Evolutionary conservation across 441 rosid species (phyloP), one percentile per base, ranked within the genome.

Genomic region (Euphorbia celastroides): DNA sequence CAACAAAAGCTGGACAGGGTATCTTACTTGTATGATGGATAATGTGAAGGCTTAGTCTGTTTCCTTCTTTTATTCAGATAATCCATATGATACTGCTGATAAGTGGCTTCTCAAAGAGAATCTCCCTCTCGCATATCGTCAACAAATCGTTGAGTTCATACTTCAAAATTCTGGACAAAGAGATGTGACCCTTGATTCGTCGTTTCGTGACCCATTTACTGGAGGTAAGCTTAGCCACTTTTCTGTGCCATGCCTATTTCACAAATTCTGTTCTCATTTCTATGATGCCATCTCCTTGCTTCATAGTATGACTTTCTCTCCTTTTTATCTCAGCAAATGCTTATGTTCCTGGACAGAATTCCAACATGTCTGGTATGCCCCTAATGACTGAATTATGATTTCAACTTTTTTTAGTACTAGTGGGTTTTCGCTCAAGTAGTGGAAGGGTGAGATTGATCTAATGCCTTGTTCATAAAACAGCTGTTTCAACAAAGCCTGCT

Each of bases 31-130:
- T 55, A 54, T 32, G n/a, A 34, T 28, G 25, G 32, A 34, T 54
- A 7, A 59, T 62, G 17, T 32, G 30, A 22, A 27, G 19, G 20
- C 31, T 32, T 8, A 22, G 19, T 25, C 65, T 42, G n/a, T 42
- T 73, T 75, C 79, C 66, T 28, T 67, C n/a, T 42, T 65, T 42
- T 73, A 72, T 78, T 66, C 93, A 95, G 99, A 90, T 78, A 88
- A 92, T 75, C 95, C 98, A 42, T 95, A 92, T 67, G 85, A 76
- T 66, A 71, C 87, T 64, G 98, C 99, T 74, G 99, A 95, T 78
- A 95, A 84, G 81, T 95, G 99, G 99, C 98, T 95, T 77, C 87
- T 90, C 51, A 86, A 80, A 82, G 98, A 95, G 87, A 90, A 92
- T 74, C 99, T 95, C 72, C 98, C 99, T 62, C 70, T 89, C 72